Evolutionary conservation across 768 basidiomycete genomes (phyloP), one percentile per base, ranked within the genome.

Genomic region (Pleurotus platypus): DNA sequence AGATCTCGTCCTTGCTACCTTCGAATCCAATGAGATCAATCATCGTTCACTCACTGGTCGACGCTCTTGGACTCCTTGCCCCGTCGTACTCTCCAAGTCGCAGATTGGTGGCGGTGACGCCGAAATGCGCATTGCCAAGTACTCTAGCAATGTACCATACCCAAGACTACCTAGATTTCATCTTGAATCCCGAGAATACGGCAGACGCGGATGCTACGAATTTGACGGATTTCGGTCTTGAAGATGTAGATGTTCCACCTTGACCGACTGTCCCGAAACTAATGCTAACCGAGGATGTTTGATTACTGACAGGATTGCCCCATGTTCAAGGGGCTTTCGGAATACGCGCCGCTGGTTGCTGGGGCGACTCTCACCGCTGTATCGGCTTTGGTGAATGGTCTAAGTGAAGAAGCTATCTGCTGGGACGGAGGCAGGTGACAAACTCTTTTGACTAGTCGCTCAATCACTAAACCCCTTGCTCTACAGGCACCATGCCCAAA

Each of bases 381-480:
- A 2, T 75, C 78, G 7, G 77, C 81, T 4, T 73, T 98, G 2
- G 73, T 76, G 22, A 71, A 79, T 9, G 70, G 74, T 12, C 45
- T 73, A 1, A 78, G 80, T 4, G 79, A 89, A 26, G 70, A 90
- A 26, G 83, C 88, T 0, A 83, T 98, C 43, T 86, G 82, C 66
- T 97, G 95, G 94, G 94, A 95, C 62, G 95, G 95, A 13, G 95
- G 95, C 50, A 79, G 90, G 85, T 85, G 57, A 50, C 67, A 55
- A 7, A n/a, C 37, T 40, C 35, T 42, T 35, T 57, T 30, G 16
- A 30, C n/a, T 57, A 42, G 37, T 16, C 2, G 7, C 22, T n/a
- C 13, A 18, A 12, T 11, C 26, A 43, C 22, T 39, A 26, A 37
- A 24, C 43, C 40, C 35, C 18, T 16, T n/a, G 45, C 51, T 15